These are phyloP conservation scores for Gentiana straminea DNA, from an alignment of 257 asterid genomes.

Conservation along the genomic window DNA sequence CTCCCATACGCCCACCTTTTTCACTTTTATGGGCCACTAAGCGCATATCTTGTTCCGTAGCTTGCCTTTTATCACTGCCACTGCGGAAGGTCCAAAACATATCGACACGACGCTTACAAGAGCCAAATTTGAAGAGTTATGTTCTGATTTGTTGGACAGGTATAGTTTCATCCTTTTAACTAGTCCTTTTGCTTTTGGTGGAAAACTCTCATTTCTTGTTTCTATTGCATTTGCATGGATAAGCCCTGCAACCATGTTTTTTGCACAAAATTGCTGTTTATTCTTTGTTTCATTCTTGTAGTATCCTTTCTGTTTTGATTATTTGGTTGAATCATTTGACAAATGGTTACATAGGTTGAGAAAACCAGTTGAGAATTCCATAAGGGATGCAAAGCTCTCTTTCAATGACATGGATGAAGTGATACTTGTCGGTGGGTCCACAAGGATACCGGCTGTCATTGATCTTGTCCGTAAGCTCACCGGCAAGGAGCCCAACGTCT, in stretches of 20 bases:
- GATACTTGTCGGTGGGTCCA: conserved; percentile 95
- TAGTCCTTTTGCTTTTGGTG: neutral
- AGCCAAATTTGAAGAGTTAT: conserved; percentile 84
- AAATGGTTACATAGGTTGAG: conserved; percentile 39
- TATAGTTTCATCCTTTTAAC: conserved; percentile 10
- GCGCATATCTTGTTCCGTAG: conserved; percentile 20
- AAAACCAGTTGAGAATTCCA: conserved; percentile 83
- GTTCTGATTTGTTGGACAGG: conserved; percentile 96
- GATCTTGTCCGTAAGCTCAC: conserved; percentile 86
- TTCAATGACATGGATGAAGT: conserved; percentile 81
- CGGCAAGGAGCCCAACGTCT: conserved; percentile 91
- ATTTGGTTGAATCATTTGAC: neutral
- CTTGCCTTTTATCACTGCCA: conserved; percentile 97
- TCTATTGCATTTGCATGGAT: too few relatives aligned
- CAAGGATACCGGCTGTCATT: conserved; percentile 97
- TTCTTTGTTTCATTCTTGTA: too few relatives aligned
- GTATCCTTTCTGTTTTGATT: too few relatives aligned
- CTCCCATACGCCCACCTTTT: conserved; percentile 1
- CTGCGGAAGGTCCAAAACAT: conserved; percentile 98
- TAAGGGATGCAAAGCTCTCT: conserved; percentile 92
- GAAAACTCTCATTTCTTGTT: too few relatives aligned
- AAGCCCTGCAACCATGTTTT: too few relatives aligned
- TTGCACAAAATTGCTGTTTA: too few relatives aligned
- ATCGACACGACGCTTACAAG: conserved; percentile 90
- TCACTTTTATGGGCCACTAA: neutral